Base-by-base conservation (phyloP, 2,329 filamentous ascomycete species). In the Sphaerulina musiva region DNA sequence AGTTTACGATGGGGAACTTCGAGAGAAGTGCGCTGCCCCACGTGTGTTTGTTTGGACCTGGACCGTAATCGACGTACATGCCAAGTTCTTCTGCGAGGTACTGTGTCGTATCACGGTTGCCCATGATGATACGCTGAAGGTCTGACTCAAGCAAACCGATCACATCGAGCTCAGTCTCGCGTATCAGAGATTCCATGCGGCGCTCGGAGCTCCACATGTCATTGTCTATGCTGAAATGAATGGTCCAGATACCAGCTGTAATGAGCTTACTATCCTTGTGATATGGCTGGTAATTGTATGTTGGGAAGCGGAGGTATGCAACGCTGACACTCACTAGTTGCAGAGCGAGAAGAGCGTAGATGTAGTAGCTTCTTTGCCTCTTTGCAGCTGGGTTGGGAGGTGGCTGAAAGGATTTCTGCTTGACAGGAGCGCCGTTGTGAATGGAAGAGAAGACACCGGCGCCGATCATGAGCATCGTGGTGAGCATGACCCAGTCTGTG, bases 171-270 rank as follows among this genome's bases (percentile, higher is more conserved):
- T 98, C 93, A n/a, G 95, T 76, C 66, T 97, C 93, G 67, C 89
- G 65, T 41, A 71, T 64, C 4, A 71, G 62, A 84, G 72, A 95
- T 85, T 11, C 95, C 78, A 74, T 96, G 59, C 93, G 90, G 64
- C 87, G 83, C 72, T 98, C 93, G 0, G 92, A 95, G 8, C 89
- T 92, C 89, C 90, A 97, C 91, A 97, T 96, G 70, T 96, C 87
- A 65, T 98, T 97, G 74, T 98, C 93, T 17, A 98, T 82, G 11
- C 88, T 91, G 71, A 98, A 98, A 74, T 98, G 93, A 53, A 97
- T 91, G 0, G 93, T 98, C 93, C 93, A 98, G 70, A 98, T 97
- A 63, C 93, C 93, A 1, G 90, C 89, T 0, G 95, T 97, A 55
- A 96, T 80, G 50, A 95, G 75, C 63, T 93, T 93, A 59, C 91